Conservation (phyloP, 352 stramenopile genomes). For the Thraustotheca clavata region DNA sequence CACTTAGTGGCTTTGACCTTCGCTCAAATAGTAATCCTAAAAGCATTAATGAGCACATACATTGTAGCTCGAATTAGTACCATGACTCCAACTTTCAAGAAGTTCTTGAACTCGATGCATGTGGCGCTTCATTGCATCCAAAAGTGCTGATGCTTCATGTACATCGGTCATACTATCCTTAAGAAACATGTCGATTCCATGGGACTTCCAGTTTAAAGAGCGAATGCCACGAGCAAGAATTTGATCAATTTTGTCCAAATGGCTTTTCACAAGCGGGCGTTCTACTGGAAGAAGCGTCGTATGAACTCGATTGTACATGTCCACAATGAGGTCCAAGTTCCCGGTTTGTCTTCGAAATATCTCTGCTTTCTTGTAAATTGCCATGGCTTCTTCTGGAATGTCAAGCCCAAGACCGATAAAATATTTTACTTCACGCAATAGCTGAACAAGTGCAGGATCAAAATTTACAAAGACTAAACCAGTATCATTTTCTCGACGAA, state of each 20-base stretch:
- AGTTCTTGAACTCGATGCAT: conserved; percentile 73
- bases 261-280: conserved; percentile 74
- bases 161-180: conserved; percentile 86
- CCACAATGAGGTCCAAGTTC: conserved; percentile 89
- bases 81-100: conserved; percentile 60
- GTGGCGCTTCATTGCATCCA: conserved; percentile 85
- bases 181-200: conserved; percentile 88
- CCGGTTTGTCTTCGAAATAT: conserved; percentile 86
- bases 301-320: conserved; percentile 91
- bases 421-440: conserved; percentile 92
- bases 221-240: conserved; percentile 83
- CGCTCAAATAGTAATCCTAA: conserved; percentile 72
- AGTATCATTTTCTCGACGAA: conserved; percentile 39
- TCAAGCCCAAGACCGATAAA: conserved; percentile 85
- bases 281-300: conserved; percentile 82
- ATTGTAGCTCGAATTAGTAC: conserved; percentile 23
- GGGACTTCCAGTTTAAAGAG: conserved; percentile 89
- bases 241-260: conserved; percentile 88
- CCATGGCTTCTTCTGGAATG: conserved; percentile 82
- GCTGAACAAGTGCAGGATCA: conserved; percentile 79
- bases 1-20: conserved; percentile 65
- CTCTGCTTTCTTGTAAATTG: conserved; percentile 89
- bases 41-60: neutral
- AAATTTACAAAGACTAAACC: conserved; percentile 84
- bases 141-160: conserved; percentile 75